Percentiles rank a stretch among this genome's conserved stretches.
Evolutionary conservation across 2,329 filamentous ascomycete genomes (phyloP).

Genomic region (Helicocarpus griseus): DNA sequence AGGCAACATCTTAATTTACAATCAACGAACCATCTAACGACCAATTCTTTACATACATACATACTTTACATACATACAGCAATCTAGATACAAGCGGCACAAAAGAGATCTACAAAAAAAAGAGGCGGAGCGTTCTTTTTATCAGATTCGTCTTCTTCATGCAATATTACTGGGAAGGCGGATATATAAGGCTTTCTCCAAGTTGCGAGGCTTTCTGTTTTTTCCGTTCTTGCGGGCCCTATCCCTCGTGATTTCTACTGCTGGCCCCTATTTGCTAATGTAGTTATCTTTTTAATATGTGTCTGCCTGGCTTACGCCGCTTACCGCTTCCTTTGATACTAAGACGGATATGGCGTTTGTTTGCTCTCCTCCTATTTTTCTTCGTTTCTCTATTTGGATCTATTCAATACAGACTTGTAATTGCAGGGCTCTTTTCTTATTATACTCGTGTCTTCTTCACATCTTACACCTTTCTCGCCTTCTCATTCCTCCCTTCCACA

Average conservation of each 20-base stretch:
- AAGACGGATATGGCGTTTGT: conserved; percentile 9
- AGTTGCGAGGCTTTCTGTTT: too few species aligned
- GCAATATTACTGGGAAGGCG: too few species aligned
- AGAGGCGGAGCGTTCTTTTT: too few species aligned
- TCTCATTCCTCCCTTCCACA: background rate
- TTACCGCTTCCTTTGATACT: background rate
- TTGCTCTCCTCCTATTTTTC: background rate
- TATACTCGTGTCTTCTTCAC: background rate
- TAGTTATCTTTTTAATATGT: background rate
- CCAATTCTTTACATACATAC: background rate
- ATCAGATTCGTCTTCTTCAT: too few species aligned
- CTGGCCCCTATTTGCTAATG: background rate
- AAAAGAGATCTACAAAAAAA: conserved; percentile 2
- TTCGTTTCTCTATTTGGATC: background rate
- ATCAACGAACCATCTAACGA: background rate
- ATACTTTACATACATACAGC: background rate
- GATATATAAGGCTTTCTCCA: too few species aligned
- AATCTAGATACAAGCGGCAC: background rate
- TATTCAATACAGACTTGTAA: background rate
- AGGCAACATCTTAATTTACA: background rate
- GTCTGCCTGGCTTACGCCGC: background rate
- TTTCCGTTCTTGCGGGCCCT: background rate
- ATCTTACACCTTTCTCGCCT: background rate
- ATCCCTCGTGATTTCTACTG: too few species aligned
- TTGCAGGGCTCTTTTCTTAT: background rate